Evolutionary conservation across 1,284 basidiomycete genomes (phyloP), one percentile per base, ranked within the genome.

Genomic region (Ustanciosporium gigantosporum): DNA sequence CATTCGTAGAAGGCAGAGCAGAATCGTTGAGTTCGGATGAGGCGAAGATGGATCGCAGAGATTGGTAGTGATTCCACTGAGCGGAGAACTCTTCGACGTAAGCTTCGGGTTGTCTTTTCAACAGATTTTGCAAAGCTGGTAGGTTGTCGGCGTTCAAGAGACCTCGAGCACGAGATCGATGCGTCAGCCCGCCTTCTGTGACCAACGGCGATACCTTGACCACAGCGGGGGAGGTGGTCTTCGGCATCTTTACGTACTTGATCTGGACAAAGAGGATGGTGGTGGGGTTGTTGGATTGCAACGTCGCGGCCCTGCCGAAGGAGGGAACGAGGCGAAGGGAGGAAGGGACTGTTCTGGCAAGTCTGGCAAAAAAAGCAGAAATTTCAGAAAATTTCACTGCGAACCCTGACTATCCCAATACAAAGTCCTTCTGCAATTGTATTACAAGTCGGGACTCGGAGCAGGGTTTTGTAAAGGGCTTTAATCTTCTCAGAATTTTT

Each of bases 31-130:
- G 41, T 17, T 72, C 66, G 31, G 64, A 67, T 24, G 74, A 68
- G 25, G 74, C 83, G 76, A 92, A 90, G 65, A 97, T 89, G 73
- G 90, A 86, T 32, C 90, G 84, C 48, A 90, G 86, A 50, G 87
- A 89, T 69, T 89, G 86, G 80, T 92, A 97, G 78, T 97, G 92
- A 66, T 92, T 91, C 88, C 92, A 97, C 83, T 98, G 95, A 62
- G 93, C 91, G n/a, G 92, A 78, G 74, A 98, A 99, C 73, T 99
- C 95, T 68, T 97, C 93, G 76, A 87, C 88, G 82, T 99, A 98
- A 0, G 86, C 88, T 6, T 82, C 80, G 2, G 94, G 90, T 76
- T 96, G 91, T 46, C 95, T 85, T 80, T 80, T 99, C 79, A 99
- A 92, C 50, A 98, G 83, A 77, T 97, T 97, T 78, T 98, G 95